These are phyloP conservation scores for Apophysomyces sp. DNA, from an alignment of 371 early-diverging fungal species.

Conservation along the genomic window DNA sequence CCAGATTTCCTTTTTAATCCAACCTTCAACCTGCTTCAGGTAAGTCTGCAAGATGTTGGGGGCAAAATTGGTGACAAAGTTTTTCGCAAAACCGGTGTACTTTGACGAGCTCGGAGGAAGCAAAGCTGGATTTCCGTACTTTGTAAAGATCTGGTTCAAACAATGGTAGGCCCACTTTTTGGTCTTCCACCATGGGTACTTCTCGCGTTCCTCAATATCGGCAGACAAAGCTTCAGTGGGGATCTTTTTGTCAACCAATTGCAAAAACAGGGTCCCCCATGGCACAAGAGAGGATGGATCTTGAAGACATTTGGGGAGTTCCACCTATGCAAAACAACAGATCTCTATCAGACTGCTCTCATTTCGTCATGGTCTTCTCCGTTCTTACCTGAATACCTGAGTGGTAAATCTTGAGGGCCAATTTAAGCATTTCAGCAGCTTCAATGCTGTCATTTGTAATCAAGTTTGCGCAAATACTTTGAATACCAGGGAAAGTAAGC, in stretches of 20 bases:
- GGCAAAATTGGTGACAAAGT: constrained; percentile 81
- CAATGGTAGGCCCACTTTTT: constrained; percentile 93
- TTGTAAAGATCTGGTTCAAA: constrained; percentile 75
- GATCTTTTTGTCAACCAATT: constrained; percentile 67
- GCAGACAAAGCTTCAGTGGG: constrained; percentile 54
- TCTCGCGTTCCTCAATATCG: constrained; percentile 70
- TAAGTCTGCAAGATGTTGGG: constrained; percentile 82
- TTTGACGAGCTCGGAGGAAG: constrained; percentile 53
- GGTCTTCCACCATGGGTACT: constrained; percentile 85
- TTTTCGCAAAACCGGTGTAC: constrained; percentile 72
- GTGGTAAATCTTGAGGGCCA: constrained; percentile 78
- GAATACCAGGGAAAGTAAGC: constrained; percentile 72
- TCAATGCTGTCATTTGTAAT: constrained; percentile 59
- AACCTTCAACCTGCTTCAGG: constrained; percentile 74
- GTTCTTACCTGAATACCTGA: constrained; percentile 60
- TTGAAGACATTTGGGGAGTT: constrained; percentile 70
- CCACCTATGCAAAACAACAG: constrained; percentile 30
- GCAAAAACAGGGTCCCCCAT: constrained; percentile 87
- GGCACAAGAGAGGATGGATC: constrained; percentile 66
- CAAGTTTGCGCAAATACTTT: constrained; percentile 64
- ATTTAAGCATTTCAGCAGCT: constrained; percentile 82
- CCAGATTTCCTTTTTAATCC: constrained; percentile 65
- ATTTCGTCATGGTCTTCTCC: background rate
- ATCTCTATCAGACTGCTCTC: background rate
- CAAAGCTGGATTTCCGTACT: constrained; percentile 77